Percentiles rank a stretch among this genome's conserved stretches.
These are phyloP conservation scores for Hemileccinum impolitum DNA, from an alignment of 768 basidiomycete species.

Conservation along the genomic window DNA sequence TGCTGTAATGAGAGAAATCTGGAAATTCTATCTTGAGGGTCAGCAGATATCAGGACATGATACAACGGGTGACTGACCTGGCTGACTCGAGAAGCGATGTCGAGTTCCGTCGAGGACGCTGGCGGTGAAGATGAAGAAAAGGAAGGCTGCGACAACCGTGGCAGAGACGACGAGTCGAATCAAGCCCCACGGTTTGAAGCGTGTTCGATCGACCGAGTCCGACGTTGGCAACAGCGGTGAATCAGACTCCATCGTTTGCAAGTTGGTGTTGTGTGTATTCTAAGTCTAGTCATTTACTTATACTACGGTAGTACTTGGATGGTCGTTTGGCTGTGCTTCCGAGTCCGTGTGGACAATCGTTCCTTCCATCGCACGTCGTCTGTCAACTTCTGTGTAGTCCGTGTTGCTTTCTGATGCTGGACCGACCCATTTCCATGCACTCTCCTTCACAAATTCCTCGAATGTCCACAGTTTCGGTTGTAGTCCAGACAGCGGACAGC, in stretches of 20 bases:
- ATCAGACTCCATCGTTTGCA: conserved; percentile 10
- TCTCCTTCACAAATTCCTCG: conserved; percentile 72
- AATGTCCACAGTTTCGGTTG: conserved; percentile 73
- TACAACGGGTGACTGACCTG: conserved; percentile 7
- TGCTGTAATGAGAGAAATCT: conserved; percentile 57
- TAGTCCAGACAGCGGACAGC: conserved; percentile 39
- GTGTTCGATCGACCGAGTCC: neutral
- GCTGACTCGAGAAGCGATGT: conserved; percentile 5
- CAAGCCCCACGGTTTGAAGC: neutral
- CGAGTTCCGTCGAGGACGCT: conserved; percentile 24
- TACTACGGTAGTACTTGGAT: too few species aligned
- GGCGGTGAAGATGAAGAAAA: conserved; percentile 42
- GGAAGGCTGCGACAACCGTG: conserved; percentile 37
- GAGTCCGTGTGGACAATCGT: conserved; percentile 16
- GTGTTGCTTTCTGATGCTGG: conserved; percentile 30
- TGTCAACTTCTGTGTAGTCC: conserved; percentile 55
- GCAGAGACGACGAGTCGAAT: conserved; percentile 26
- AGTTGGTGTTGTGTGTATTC: too few species aligned
- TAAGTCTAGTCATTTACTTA: neutral
- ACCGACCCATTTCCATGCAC: conserved; percentile 77
- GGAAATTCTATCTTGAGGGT: conserved; percentile 30
- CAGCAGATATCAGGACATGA: neutral
- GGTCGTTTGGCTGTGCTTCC: neutral
- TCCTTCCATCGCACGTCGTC: conserved; percentile 40
- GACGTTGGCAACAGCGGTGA: conserved; percentile 11